phyloP scores from a whole-genome alignment of 768 basidiomycete species.

The Cantharellus anzutake region DNA sequence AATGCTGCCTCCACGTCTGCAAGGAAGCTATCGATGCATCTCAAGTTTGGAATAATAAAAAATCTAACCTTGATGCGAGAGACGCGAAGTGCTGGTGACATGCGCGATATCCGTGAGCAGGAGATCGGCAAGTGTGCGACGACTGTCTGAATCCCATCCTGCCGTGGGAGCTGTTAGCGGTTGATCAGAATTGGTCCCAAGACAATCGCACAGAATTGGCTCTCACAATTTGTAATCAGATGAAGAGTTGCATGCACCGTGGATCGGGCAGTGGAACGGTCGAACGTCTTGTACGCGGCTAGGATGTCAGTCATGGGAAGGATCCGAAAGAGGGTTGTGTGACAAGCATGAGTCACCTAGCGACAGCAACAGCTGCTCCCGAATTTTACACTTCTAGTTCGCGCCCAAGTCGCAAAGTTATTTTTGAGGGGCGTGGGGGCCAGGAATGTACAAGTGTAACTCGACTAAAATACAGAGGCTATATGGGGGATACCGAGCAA shows the following conservation, averaged over 20 bases:
- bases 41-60: background rate
- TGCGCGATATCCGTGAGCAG: background rate
- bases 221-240: too few relatives aligned
- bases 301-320: background rate
- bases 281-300: background rate
- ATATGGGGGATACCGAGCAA: too few relatives aligned
- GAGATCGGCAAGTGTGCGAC: background rate
- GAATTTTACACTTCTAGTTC: too few relatives aligned
- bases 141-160: background rate
- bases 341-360: too few relatives aligned
- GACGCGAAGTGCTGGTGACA: background rate
- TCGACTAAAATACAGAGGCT: too few relatives aligned
- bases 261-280: background rate
- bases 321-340: background rate
- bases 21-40: background rate
- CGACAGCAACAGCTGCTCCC: too few relatives aligned
- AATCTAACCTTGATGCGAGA: background rate
- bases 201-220: too few relatives aligned
- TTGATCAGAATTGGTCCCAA: too few relatives aligned
- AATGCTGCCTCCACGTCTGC: constrained; percentile 6
- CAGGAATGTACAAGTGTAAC: too few relatives aligned
- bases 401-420: too few relatives aligned
- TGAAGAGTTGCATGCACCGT: background rate
- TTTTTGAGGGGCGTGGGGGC: too few relatives aligned
- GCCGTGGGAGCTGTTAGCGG: background rate